Conservation (phyloP, 495 filamentous ascomycete genomes). For the Zalerion maritima region DNA sequence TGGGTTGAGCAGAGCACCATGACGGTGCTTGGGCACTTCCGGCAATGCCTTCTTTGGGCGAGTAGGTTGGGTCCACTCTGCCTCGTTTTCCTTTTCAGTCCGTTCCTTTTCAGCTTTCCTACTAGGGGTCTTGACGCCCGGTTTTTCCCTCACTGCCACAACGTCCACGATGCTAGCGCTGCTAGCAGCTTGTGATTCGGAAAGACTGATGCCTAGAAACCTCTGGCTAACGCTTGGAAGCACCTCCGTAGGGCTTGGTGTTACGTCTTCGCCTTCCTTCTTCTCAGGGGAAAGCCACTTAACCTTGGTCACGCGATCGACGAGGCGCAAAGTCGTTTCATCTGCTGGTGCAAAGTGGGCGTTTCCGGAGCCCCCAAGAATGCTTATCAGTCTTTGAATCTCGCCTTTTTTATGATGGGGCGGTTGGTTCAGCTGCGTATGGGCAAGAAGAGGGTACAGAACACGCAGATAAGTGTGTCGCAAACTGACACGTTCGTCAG, state of each 20-base stretch:
- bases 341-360: conserved; percentile 84
- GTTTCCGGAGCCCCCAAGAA: conserved; percentile 45
- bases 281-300: conserved; percentile 54
- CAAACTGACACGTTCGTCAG: conserved; percentile 61
- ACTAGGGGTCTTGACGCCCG: conserved; percentile 73
- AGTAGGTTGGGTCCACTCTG: conserved; percentile 12
- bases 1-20: conserved; percentile 27
- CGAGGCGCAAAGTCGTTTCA: conserved; percentile 73
- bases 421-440: conserved; percentile 74
- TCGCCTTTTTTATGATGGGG: conserved; percentile 90
- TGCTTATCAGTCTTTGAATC: conserved; percentile 54
- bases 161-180: conserved; percentile 61
- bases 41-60: conserved; percentile 28
- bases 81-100: conserved; percentile 1
- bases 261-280: conserved; percentile 28
- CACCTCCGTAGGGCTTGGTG: conserved; percentile 8
- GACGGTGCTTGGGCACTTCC: conserved; percentile 30
- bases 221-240: conserved; percentile 30
- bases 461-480: conserved; percentile 98
- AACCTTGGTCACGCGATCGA: conserved; percentile 68
- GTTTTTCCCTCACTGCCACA: conserved; percentile 67
- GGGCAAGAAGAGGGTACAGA: conserved; percentile 72
- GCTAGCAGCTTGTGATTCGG: conserved; percentile 30
- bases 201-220: conserved; percentile 35
- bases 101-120: conserved; percentile 28